Evolutionary conservation across 768 basidiomycete species (phyloP).

Genomic region (Pleurotus eryngii): DNA sequence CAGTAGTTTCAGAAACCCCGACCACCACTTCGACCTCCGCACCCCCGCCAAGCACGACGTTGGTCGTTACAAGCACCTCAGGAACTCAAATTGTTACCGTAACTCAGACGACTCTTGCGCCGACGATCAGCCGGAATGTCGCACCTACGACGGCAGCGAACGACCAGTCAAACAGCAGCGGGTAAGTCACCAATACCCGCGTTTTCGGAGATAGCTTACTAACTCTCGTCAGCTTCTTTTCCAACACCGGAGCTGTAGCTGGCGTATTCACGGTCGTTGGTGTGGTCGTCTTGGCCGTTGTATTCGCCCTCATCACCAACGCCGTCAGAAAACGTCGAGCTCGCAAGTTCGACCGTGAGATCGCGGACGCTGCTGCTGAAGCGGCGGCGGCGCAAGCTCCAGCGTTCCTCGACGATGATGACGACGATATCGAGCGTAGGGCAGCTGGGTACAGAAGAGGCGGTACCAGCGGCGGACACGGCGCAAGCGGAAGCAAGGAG

Average conservation of each 20-base stretch:
- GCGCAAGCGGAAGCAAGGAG: constrained; percentile 18
- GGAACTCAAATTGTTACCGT: not conserved
- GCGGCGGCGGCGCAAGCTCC: constrained; percentile 53
- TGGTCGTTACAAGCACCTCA: not conserved
- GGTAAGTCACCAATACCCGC: constrained; percentile 10
- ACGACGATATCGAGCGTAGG: constrained; percentile 25
- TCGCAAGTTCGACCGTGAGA: constrained; percentile 65
- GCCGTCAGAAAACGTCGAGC: constrained; percentile 62
- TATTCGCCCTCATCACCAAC: constrained; percentile 48
- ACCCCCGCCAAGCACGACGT: constrained; percentile 4
- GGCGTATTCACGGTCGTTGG: constrained; percentile 73
- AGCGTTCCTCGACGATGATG: constrained; percentile 54
- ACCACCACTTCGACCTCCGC: constrained; percentile 18
- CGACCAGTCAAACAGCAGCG: not conserved
- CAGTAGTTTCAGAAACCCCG: constrained; percentile 4
- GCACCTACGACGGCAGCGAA: not conserved
- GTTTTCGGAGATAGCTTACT: not conserved
- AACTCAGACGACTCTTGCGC: not conserved
- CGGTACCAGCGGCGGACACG: constrained; percentile 21
- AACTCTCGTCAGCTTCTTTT: constrained; percentile 51
- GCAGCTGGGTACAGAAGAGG: not conserved
- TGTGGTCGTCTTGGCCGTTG: constrained; percentile 48
- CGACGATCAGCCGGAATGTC: not conserved
- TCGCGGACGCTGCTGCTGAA: constrained; percentile 66
- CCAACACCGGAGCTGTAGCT: constrained; percentile 69